These are phyloP conservation scores for Helotiales sp. DNA, from an alignment of 2,329 filamentous ascomycete genomes.

Conservation along the genomic window DNA sequence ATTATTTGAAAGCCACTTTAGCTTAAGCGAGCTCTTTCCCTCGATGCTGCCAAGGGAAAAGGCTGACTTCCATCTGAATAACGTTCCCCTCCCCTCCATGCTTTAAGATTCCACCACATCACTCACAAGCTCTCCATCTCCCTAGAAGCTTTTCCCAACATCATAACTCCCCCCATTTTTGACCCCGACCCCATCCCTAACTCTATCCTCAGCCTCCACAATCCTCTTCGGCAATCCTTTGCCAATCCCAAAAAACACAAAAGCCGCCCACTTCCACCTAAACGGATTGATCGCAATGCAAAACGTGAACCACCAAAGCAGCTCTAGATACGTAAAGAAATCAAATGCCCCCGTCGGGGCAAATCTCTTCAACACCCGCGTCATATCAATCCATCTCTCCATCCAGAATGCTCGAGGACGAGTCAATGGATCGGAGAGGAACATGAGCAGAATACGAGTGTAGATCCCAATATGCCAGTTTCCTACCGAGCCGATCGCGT, in stretches of 20 bases:
- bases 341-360: constrained; percentile 80
- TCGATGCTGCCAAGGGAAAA: too few relatives aligned
- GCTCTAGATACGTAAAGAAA: constrained; percentile 86
- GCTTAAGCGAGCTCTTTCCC: too few relatives aligned
- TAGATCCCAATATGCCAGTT: constrained; percentile 93
- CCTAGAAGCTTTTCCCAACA: constrained; percentile 36
- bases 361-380: constrained; percentile 68
- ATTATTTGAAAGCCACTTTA: too few relatives aligned
- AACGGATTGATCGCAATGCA: constrained; percentile 82
- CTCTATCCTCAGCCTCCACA: constrained; percentile 66
- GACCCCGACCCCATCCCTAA: constrained; percentile 59
- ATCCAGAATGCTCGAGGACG: constrained; percentile 76
- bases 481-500: constrained; percentile 80
- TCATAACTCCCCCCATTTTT: constrained; percentile 38
- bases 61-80: too few relatives aligned
- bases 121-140: neutral
- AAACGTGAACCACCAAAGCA: constrained; percentile 86
- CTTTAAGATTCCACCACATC: too few relatives aligned
- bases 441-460: constrained; percentile 85
- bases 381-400: constrained; percentile 88
- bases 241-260: constrained; percentile 80
- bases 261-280: constrained; percentile 86
- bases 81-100: too few relatives aligned
- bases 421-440: constrained; percentile 77
- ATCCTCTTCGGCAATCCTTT: constrained; percentile 67